Base-by-base conservation (phyloP, 768 basidiomycete genomes). In the Tricholoma matsutake region DNA sequence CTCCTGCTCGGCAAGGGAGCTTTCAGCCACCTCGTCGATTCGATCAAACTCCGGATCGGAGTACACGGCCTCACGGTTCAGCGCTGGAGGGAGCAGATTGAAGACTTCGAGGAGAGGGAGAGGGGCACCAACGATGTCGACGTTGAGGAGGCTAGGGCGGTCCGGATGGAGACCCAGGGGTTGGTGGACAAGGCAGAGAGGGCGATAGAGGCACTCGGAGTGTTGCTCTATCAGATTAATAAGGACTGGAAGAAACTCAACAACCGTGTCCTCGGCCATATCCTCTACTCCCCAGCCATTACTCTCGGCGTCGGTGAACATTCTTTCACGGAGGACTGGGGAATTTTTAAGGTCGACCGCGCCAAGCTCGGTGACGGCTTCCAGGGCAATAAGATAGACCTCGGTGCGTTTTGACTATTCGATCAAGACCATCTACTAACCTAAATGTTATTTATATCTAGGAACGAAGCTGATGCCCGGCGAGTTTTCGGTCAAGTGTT, bases 381-480 rank as follows among this genome's bases (percentile, higher is more conserved):
- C 61, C 47, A 65, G 60, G 76, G 77, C 41, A 78, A 77, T 54
- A 64, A 58, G 55, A 41, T 77, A 1, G 71, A 73, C 64, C 67
- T 77, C 14, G 76, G 73, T 74, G 67, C 58, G 64, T 74, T 67
- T 57, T 52, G 53, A 61, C 45, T 51, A 63, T 70, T 64, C 51
- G 13, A 68, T n/a, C n/a, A n/a, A n/a, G n/a, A n/a, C n/a, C n/a
- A n/a, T n/a, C 67, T 60, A 60, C 60, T 68, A 66, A 65, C 60
- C 59, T 67, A 56, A 67, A 51, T 61, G 56, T 53, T 65, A 56
- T 65, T 61, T 61, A 66, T 29, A 67, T 74, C 57, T 65, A 60
- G 62, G 32, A 61, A 59, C 69, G 51, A 59, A 64, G 60, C 28
- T 70, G 20, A 29, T 32, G 56, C 34, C 60, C 54, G 53, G 39